A percentile compares a stretch with the other conserved stretches of the same genome.
Conservation (phyloP, 495 filamentous ascomycete species). For the Massariosphaeria phaeospora region DNA sequence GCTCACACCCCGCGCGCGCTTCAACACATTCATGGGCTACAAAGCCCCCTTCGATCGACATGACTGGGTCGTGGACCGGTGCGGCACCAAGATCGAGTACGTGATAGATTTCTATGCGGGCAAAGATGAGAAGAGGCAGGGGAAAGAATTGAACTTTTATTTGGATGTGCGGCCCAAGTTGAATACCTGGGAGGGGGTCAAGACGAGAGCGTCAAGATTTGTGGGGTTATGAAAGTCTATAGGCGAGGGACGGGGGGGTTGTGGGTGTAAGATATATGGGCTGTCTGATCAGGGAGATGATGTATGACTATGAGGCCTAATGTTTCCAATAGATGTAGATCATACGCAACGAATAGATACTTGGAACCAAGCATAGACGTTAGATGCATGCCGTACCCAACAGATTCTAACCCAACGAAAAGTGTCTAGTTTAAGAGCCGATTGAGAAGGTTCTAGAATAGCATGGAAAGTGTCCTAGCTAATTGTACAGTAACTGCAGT, state of each 20-base stretch:
- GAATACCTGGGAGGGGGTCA: conserved; percentile 83
- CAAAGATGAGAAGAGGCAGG: conserved; percentile 49
- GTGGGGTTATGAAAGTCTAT: conserved; percentile 45
- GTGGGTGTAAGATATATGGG: conserved; percentile 2
- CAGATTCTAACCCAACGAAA: too few species aligned
- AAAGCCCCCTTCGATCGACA: conserved; percentile 89
- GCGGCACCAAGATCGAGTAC: conserved; percentile 85
- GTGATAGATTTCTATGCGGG: conserved; percentile 97
- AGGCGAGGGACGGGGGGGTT: neutral
- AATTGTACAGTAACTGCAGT: neutral
- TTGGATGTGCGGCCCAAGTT: conserved; percentile 93
- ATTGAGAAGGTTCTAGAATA: too few species aligned
- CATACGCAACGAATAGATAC: too few species aligned
- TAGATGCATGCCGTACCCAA: too few species aligned
- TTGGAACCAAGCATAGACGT: too few species aligned
- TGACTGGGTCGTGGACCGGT: conserved; percentile 94
- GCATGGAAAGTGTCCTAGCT: neutral
- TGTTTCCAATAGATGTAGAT: too few species aligned
- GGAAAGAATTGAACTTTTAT: conserved; percentile 78
- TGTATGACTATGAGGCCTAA: neutral
- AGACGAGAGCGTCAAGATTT: conserved; percentile 67
- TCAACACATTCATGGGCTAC: conserved; percentile 80
- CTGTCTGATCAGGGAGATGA: too few species aligned
- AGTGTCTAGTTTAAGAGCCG: too few species aligned
- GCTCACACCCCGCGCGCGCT: conserved; percentile 73